phyloP scores from a whole-genome alignment of 2,329 filamentous ascomycete species.

The Xylaria multiplex region DNA sequence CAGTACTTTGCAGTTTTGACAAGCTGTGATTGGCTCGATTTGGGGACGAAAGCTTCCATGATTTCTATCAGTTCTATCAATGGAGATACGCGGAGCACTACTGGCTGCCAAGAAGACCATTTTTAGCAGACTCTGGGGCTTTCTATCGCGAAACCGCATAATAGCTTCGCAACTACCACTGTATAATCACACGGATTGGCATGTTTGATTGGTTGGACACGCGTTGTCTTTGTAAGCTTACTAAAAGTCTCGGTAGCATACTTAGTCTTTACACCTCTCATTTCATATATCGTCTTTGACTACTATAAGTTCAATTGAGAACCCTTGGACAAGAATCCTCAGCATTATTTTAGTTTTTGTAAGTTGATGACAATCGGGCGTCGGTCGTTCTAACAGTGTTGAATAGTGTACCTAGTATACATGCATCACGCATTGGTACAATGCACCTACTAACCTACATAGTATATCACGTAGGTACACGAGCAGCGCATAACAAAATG shows the following conservation, averaged over 20 bases:
- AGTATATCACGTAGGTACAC: no score
- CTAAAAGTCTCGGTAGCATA: slow-evolving; percentile 10
- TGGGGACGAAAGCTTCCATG: slow-evolving; percentile 20
- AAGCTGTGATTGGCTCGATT: slow-evolving; percentile 21
- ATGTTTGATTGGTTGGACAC: slow-evolving; percentile 13
- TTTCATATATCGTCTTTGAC: not conserved
- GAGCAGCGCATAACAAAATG: slow-evolving; percentile 5
- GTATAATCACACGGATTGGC: slow-evolving; percentile 15
- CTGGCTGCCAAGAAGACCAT: slow-evolving; percentile 32
- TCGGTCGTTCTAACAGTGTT: not conserved
- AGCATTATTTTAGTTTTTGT: not conserved
- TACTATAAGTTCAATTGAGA: not conserved
- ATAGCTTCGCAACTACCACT: not conserved
- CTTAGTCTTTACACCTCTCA: not conserved
- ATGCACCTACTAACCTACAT: not conserved
- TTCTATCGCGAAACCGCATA: slow-evolving; percentile 4
- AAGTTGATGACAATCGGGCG: not conserved
- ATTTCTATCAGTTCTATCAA: slow-evolving; percentile 13
- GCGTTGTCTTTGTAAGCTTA: slow-evolving; percentile 30
- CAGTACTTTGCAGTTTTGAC: not conserved
- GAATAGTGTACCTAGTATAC: not conserved
- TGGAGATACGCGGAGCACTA: slow-evolving; percentile 22
- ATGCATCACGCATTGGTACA: not conserved
- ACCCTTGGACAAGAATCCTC: not conserved
- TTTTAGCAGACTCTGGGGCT: slow-evolving; percentile 32